Evolutionary conservation across 2,329 filamentous ascomycete genomes (phyloP).

Genomic region (Anisogramma anomala): DNA sequence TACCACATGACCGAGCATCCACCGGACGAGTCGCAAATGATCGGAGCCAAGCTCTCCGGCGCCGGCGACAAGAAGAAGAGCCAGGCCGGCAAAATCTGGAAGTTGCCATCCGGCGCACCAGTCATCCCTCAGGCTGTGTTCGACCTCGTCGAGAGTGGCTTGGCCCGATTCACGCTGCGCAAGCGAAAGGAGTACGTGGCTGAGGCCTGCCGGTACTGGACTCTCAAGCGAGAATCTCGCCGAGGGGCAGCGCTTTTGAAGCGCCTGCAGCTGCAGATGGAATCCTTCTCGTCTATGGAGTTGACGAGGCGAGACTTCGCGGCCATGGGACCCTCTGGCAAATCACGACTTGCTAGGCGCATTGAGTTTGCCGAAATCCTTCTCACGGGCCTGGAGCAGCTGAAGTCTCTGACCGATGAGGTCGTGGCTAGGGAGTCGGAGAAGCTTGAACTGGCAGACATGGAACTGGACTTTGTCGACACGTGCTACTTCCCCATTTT

Average conservation of each 20-base stretch:
- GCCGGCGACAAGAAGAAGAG: slow-evolving; percentile 68
- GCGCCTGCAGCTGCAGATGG: slow-evolving; percentile 84
- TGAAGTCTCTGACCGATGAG: slow-evolving; percentile 58
- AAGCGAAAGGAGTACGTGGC: slow-evolving; percentile 88
- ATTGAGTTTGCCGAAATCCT: slow-evolving; percentile 79
- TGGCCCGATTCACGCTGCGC: slow-evolving; percentile 66
- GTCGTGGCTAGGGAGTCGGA: slow-evolving; percentile 64
- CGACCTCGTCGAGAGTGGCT: slow-evolving; percentile 70
- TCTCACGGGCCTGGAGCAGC: slow-evolving; percentile 63
- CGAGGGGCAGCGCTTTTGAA: slow-evolving; percentile 86
- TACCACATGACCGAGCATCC: slow-evolving; percentile 55
- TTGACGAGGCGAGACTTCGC: slow-evolving; percentile 89
- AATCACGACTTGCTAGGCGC: slow-evolving; percentile 63
- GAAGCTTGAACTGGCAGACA: slow-evolving; percentile 65
- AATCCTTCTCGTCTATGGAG: slow-evolving; percentile 95
- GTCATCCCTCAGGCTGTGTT: slow-evolving; percentile 85
- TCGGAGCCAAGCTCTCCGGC: slow-evolving; percentile 69
- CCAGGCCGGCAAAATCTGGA: slow-evolving; percentile 65
- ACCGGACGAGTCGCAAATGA: slow-evolving; percentile 71
- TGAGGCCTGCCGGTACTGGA: slow-evolving; percentile 96
- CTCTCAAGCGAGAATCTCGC: slow-evolving; percentile 84
- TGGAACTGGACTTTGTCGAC: slow-evolving; percentile 71
- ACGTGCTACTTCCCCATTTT: slow-evolving; percentile 84
- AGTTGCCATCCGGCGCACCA: slow-evolving; percentile 84
- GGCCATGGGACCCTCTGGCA: slow-evolving; percentile 81